A percentile compares a stretch with the other conserved stretches of the same genome.
Conservation (phyloP, 208 protist genomes). For the Borovskyia barvae region DNA sequence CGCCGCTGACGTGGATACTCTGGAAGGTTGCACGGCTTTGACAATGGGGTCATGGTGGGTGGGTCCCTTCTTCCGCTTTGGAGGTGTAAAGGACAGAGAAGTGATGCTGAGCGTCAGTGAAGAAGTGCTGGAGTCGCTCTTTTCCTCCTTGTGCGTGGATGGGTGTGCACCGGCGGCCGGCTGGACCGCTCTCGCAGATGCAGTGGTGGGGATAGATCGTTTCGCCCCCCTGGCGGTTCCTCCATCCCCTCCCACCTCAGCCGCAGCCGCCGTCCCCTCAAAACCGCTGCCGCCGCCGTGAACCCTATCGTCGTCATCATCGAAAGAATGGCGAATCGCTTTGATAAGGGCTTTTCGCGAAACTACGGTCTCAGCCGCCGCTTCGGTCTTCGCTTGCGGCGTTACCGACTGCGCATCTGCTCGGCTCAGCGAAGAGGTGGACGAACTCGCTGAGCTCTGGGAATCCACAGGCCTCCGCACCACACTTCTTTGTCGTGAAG, state of each 20-base stretch:
- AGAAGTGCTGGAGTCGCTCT: constrained; percentile 13
- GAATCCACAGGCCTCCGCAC: no score
- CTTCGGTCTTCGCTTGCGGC: no score
- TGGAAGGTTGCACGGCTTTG: no score
- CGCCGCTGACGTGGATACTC: no score
- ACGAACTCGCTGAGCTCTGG: neutral
- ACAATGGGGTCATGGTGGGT: no score
- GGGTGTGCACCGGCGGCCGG: neutral
- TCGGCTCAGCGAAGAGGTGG: neutral
- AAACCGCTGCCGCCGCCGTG: neutral
- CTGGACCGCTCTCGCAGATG: neutral
- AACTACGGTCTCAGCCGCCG: neutral
- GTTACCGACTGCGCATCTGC: neutral
- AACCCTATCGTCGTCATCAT: constrained; percentile 17
- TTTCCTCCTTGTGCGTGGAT: neutral
- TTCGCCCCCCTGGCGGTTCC: neutral
- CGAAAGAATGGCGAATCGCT: constrained; percentile 24
- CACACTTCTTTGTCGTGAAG: no score
- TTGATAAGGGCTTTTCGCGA: neutral
- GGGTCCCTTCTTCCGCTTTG: no score
- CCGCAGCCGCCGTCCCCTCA: neutral
- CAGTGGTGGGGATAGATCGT: neutral
- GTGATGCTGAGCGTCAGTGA: constrained; percentile 19
- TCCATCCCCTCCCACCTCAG: neutral
- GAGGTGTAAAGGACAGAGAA: neutral